phyloP scores from a whole-genome alignment of 2,329 filamentous ascomycete species.

The Tolypocladium sp. region DNA sequence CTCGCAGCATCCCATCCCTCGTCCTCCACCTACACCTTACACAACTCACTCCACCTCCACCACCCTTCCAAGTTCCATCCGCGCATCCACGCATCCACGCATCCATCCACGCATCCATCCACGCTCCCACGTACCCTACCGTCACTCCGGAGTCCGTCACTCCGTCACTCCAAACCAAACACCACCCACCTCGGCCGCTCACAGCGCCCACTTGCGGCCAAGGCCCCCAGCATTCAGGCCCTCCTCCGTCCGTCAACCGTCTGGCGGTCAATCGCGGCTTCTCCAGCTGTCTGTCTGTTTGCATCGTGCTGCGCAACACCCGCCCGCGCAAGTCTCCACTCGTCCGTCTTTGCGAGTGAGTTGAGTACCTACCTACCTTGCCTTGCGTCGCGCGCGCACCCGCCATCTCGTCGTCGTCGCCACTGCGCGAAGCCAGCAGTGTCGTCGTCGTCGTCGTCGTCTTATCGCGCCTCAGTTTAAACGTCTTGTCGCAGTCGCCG shows the following conservation, averaged over 20 bases:
- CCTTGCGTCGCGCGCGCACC: background rate
- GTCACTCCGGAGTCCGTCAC: background rate
- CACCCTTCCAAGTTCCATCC: constrained; percentile 5
- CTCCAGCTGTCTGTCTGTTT: background rate
- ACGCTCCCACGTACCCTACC: constrained; percentile 1
- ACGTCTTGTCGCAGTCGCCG: background rate
- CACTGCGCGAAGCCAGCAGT: background rate
- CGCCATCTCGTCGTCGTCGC: background rate
- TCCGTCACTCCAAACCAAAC: constrained; percentile 4
- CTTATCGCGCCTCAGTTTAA: background rate
- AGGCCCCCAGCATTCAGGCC: constrained; percentile 6
- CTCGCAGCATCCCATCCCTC: constrained; percentile 3
- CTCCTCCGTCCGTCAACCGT: background rate
- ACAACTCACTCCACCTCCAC: constrained; percentile 2
- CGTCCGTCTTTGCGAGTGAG: background rate
- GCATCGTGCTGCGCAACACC: constrained; percentile 1
- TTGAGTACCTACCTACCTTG: background rate
- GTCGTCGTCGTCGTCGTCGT: background rate
- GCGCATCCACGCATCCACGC: background rate
- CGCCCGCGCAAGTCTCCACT: background rate
- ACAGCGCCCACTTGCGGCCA: constrained; percentile 9
- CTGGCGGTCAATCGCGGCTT: background rate
- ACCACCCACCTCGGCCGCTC: constrained; percentile 2
- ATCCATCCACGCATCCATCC: constrained; percentile 4
- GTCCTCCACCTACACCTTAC: constrained; percentile 2